phyloP scores from a whole-genome alignment of 2,329 filamentous ascomycete species.

The Calonectria pauciramosa region DNA sequence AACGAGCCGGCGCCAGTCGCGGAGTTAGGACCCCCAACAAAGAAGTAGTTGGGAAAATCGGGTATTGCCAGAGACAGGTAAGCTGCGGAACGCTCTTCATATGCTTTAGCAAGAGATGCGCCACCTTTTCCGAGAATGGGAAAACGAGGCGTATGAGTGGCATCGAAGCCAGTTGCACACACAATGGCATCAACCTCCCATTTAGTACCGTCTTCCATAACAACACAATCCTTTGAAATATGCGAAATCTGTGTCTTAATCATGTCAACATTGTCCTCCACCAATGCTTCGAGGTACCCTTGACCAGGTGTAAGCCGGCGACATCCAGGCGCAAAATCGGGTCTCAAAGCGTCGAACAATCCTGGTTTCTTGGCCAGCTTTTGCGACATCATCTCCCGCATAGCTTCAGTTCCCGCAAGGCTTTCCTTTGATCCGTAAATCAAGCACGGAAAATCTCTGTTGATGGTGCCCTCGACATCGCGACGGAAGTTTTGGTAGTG shows the following conservation, averaged over 20 bases:
- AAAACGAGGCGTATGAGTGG: background rate
- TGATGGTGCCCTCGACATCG: background rate
- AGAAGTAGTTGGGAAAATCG: background rate
- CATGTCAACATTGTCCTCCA: background rate
- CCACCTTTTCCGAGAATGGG: background rate
- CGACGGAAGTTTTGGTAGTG: background rate
- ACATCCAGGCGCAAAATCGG: background rate
- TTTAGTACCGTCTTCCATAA: background rate
- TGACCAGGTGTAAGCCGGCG: background rate
- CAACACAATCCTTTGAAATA: background rate
- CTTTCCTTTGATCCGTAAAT: background rate
- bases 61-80: background rate
- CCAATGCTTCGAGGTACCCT: conserved; percentile 1
- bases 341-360: background rate
- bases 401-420: background rate
- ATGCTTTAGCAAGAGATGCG: background rate
- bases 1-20: background rate
- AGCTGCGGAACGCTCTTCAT: background rate
- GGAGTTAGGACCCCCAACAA: background rate
- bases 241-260: background rate
- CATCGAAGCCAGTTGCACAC: background rate
- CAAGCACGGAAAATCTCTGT: background rate
- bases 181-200: background rate
- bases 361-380: background rate
- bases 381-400: background rate